Conservation (phyloP, 1,284 basidiomycete species). For the Melampsora larici-populina region DNA sequence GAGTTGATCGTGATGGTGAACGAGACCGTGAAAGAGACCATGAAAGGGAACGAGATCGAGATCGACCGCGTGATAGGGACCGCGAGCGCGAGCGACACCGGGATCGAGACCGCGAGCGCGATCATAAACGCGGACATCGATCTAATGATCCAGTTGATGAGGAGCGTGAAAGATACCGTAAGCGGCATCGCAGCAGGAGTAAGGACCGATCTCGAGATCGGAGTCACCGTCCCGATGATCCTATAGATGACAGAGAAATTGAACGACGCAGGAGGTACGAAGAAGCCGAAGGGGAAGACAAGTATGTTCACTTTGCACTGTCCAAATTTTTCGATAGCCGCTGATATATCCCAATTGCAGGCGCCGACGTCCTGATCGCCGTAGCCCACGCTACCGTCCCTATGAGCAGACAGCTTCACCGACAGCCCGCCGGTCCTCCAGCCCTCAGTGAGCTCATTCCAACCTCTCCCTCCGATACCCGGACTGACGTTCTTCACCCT, state of each 20-base stretch:
- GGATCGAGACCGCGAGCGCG: conserved; percentile 55
- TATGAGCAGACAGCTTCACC: conserved; percentile 48
- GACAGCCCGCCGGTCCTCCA: conserved; percentile 43
- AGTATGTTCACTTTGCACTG: neutral
- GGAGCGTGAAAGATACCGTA: conserved; percentile 58
- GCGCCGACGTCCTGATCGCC: conserved; percentile 31
- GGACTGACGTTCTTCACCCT: conserved; percentile 36
- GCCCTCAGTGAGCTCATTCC: conserved; percentile 33
- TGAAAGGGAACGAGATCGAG: conserved; percentile 32
- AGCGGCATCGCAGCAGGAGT: conserved; percentile 51
- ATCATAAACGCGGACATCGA: conserved; percentile 50
- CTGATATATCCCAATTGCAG: conserved; percentile 66
- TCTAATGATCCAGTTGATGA: conserved; percentile 54
- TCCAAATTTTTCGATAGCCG: conserved; percentile 46
- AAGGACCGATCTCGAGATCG: conserved; percentile 50
- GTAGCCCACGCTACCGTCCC: conserved; percentile 45
- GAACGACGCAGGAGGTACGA: conserved; percentile 43
- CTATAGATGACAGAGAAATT: conserved; percentile 45
- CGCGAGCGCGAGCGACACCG: conserved; percentile 46
- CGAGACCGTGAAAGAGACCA: conserved; percentile 16
- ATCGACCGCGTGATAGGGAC: conserved; percentile 37
- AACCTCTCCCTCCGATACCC: neutral
- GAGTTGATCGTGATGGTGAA: conserved; percentile 14
- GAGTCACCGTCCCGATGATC: conserved; percentile 44
- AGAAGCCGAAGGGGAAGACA: conserved; percentile 34